phyloP scores from a whole-genome alignment of 306 rosid species.

The Nissolia schottii region DNA sequence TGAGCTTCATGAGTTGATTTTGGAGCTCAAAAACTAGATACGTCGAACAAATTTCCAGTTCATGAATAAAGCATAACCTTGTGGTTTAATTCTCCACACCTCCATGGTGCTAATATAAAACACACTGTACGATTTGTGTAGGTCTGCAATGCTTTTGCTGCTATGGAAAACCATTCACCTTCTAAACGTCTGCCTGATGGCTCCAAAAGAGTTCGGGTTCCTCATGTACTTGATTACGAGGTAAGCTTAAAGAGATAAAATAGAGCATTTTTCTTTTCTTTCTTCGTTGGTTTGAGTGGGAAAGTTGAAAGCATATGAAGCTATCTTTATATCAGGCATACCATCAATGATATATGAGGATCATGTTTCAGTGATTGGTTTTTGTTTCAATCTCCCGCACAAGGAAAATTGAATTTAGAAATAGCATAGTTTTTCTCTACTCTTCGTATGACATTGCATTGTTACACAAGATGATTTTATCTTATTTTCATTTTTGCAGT shows the following conservation, averaged over 20 bases:
- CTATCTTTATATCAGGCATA: not conserved
- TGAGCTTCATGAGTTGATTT: not conserved
- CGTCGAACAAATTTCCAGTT: not conserved
- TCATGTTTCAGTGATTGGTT: not conserved
- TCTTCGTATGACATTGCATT: not conserved
- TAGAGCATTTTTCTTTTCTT: not conserved
- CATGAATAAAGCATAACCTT: not conserved
- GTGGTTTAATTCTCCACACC: constrained; percentile 1
- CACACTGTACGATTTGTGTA: constrained; percentile 28
- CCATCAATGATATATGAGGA: not conserved
- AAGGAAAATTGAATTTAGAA: not conserved
- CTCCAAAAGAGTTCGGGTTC: constrained; percentile 81
- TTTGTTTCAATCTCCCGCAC: not conserved
- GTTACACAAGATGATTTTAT: not conserved
- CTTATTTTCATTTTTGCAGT: constrained; percentile 38
- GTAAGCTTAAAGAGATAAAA: constrained; percentile 28
- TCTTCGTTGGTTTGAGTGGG: not conserved
- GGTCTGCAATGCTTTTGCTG: constrained; percentile 44
- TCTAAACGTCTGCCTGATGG: constrained; percentile 88
- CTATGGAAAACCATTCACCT: constrained; percentile 52
- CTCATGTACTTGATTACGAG: constrained; percentile 54
- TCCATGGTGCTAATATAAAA: constrained; percentile 2
- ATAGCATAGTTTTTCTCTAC: not conserved
- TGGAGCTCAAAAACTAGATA: not conserved
- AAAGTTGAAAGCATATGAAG: not conserved